These are phyloP conservation scores for Pseudogymnoascus sp. DNA, from an alignment of 2,329 filamentous ascomycete genomes.

Conservation along the genomic window DNA sequence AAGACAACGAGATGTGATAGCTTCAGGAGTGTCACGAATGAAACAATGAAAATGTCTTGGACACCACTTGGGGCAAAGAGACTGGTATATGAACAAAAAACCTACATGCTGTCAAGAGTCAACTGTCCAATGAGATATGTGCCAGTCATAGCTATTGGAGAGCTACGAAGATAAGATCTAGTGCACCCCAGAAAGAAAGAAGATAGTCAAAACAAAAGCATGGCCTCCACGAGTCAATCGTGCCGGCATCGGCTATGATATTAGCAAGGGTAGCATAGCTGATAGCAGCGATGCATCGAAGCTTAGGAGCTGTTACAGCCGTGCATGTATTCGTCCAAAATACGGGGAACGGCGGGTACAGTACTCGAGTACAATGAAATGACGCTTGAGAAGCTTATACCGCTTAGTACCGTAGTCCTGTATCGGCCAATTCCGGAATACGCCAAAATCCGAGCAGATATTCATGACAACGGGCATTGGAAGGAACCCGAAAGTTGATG, in stretches of 20 bases:
- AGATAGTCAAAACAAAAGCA: not conserved
- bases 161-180: constrained; percentile 3
- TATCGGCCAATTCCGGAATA: not conserved
- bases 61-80: not conserved
- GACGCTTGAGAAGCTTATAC: not conserved
- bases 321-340: not conserved
- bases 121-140: not conserved
- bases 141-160: not conserved
- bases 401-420: not conserved
- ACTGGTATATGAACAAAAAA: not conserved
- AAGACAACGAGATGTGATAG: not conserved
- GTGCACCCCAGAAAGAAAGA: constrained; percentile 2
- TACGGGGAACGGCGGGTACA: not conserved
- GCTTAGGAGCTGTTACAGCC: not conserved
- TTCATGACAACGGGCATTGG: not conserved
- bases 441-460: not conserved
- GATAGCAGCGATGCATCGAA: not conserved
- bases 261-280: not conserved
- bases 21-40: not conserved
- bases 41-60: not conserved
- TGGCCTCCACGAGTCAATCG: not conserved
- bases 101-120: not conserved
- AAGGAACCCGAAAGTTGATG: not conserved
- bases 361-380: not conserved
- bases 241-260: not conserved